Evolutionary conservation across 805 yeast species (phyloP).

Genomic region (Monosporozyma aquatica): DNA sequence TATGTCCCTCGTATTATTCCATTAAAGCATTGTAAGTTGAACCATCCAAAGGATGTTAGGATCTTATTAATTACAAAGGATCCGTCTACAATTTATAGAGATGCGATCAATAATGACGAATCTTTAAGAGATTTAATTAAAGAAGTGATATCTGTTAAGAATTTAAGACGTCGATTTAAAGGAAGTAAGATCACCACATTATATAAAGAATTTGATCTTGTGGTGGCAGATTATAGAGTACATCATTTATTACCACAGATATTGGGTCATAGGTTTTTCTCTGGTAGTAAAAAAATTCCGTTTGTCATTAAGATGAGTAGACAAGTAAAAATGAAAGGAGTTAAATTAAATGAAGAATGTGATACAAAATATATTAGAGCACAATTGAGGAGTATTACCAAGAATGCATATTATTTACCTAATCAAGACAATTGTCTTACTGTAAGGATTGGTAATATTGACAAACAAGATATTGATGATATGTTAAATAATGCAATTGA

Average conservation of each 20-base stretch:
- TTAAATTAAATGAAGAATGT: conserved; percentile 48
- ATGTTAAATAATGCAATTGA: conserved; percentile 23
- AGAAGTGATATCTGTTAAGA: conserved; percentile 51
- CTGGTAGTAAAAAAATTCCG: conserved; percentile 58
- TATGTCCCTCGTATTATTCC: conserved; percentile 53
- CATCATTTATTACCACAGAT: conserved; percentile 50
- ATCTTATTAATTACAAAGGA: conserved; percentile 65
- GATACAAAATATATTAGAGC: conserved; percentile 55
- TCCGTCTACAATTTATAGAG: conserved; percentile 51
- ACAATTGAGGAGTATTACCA: conserved; percentile 57
- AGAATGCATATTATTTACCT: conserved; percentile 55
- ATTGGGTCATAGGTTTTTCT: conserved; percentile 53
- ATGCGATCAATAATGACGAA: conserved; percentile 39
- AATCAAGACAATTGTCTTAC: conserved; percentile 53
- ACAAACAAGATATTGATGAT: conserved; percentile 18
- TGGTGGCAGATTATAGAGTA: conserved; percentile 62
- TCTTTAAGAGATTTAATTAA: conserved; percentile 55
- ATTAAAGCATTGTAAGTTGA: conserved; percentile 40
- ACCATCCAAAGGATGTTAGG: conserved; percentile 39
- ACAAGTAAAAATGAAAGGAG: conserved; percentile 26
- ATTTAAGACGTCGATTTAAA: conserved; percentile 39
- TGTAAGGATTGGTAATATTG: conserved; percentile 45
- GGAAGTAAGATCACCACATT: conserved; percentile 40
- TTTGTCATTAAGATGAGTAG: conserved; percentile 51
- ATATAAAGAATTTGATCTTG: conserved; percentile 53